A percentile compares a stretch with the other conserved stretches of the same genome.
Conservation (phyloP, 1,284 basidiomycete species). For the Cutaneotrichosporon cavernicola region DNA sequence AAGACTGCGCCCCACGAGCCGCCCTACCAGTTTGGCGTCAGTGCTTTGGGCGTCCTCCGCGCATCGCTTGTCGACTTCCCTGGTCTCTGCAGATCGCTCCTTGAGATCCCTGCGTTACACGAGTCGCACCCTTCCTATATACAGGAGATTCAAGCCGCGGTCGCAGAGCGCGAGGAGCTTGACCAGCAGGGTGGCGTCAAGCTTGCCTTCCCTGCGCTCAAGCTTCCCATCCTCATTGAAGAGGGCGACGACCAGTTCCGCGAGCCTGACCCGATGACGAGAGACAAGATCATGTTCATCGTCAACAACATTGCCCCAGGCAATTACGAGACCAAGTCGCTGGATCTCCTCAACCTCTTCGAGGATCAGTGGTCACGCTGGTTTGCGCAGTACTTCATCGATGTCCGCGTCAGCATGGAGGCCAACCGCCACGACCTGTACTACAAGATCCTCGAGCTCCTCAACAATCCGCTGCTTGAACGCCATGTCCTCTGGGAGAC, state of each 20-base stretch:
- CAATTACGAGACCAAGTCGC: constrained; percentile 84
- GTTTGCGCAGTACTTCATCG: constrained; percentile 97
- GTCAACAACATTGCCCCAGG: constrained; percentile 95
- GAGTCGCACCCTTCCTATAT: constrained; percentile 86
- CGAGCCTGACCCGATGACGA: constrained; percentile 77
- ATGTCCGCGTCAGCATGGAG: constrained; percentile 92
- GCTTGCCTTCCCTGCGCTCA: constrained; percentile 52
- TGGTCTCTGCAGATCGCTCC: constrained; percentile 83
- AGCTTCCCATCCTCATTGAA: constrained; percentile 52
- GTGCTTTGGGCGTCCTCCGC: constrained; percentile 86
- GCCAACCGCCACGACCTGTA: constrained; percentile 97
- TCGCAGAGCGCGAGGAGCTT: constrained; percentile 55
- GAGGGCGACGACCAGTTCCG: constrained; percentile 61
- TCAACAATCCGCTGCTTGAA: constrained; percentile 66
- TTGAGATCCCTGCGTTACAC: constrained; percentile 80
- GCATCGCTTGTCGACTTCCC: constrained; percentile 88
- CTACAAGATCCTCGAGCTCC: constrained; percentile 82
- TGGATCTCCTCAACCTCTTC: constrained; percentile 78
- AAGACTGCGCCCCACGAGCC: constrained; percentile 79
- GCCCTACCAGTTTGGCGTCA: constrained; percentile 92
- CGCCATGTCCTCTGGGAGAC: constrained; percentile 91
- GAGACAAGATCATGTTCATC: constrained; percentile 95
- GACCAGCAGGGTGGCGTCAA: constrained; percentile 56
- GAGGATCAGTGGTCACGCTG: constrained; percentile 80
- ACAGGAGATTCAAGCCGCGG: constrained; percentile 67